Conservation (phyloP, 495 filamentous ascomycete species). For the Tuber calosporum region DNA sequence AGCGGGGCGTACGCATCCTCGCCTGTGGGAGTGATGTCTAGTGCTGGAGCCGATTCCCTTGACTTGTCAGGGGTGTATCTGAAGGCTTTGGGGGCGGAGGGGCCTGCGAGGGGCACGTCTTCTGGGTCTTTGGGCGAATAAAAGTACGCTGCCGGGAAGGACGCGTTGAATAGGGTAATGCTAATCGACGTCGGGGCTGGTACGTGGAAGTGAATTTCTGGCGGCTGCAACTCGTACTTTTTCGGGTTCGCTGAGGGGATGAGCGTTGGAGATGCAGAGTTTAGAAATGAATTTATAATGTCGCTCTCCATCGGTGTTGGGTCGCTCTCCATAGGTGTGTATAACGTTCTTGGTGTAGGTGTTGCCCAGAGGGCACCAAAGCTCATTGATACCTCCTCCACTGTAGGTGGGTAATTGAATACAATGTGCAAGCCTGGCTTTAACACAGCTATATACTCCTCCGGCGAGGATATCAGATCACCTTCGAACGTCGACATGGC, state of each 20-base stretch:
- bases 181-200: slow-evolving; percentile 20
- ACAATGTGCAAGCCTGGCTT: slow-evolving; percentile 27
- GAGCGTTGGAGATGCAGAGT: not conserved
- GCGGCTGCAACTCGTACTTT: slow-evolving; percentile 22
- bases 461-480: slow-evolving; percentile 17
- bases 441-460: slow-evolving; percentile 14
- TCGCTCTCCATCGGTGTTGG: not conserved
- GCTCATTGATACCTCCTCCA: slow-evolving; percentile 17
- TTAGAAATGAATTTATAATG: slow-evolving; percentile 3
- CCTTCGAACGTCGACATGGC: slow-evolving; percentile 20
- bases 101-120: not conserved
- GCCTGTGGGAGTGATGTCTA: not conserved
- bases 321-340: not conserved
- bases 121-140: slow-evolving; percentile 3
- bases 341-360: not conserved
- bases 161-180: slow-evolving; percentile 15
- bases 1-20: not conserved
- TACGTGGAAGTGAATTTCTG: slow-evolving; percentile 24
- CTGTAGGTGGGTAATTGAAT: slow-evolving; percentile 24
- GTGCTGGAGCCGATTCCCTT: not conserved
- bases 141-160: slow-evolving; percentile 4
- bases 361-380: not conserved
- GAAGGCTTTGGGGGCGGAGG: not conserved
- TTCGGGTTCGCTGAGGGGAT: not conserved
- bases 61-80: not conserved